Evolutionary conservation across 2,329 filamentous ascomycete genomes (phyloP).

Genomic region (Aspergillus fumigatus): DNA sequence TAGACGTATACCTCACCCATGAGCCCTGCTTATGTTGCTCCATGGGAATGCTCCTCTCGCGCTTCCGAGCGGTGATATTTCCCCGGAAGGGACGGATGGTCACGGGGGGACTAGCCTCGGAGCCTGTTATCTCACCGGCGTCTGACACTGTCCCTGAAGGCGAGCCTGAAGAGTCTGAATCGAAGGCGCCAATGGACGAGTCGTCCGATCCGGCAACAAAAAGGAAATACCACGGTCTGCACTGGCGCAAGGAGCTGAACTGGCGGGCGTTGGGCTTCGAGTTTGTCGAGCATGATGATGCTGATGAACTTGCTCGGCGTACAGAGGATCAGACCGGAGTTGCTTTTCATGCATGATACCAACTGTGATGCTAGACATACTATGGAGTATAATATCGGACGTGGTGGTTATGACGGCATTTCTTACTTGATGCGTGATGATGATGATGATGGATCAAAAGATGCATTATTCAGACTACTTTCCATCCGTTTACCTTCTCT

Average conservation of each 20-base stretch:
- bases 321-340: constrained; percentile 6
- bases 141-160: constrained; percentile 1
- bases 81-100: constrained; percentile 60
- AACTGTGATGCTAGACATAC: background rate
- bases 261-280: constrained; percentile 48
- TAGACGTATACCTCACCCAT: constrained; percentile 91
- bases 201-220: background rate
- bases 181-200: background rate
- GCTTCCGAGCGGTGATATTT: constrained; percentile 83
- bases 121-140: constrained; percentile 39
- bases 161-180: background rate
- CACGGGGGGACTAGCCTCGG: constrained; percentile 79
- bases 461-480: too few species aligned
- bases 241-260: constrained; percentile 57
- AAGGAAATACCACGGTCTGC: constrained; percentile 51
- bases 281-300: constrained; percentile 31
- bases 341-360: constrained; percentile 18
- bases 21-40: constrained; percentile 96
- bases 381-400: background rate
- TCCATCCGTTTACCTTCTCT: too few species aligned
- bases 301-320: background rate
- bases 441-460: too few species aligned
- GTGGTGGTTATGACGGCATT: background rate
- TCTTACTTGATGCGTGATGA: background rate
- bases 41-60: constrained; percentile 92